phyloP scores from a whole-genome alignment of 306 rosid species.

The Trichosanthes cucumerina region DNA sequence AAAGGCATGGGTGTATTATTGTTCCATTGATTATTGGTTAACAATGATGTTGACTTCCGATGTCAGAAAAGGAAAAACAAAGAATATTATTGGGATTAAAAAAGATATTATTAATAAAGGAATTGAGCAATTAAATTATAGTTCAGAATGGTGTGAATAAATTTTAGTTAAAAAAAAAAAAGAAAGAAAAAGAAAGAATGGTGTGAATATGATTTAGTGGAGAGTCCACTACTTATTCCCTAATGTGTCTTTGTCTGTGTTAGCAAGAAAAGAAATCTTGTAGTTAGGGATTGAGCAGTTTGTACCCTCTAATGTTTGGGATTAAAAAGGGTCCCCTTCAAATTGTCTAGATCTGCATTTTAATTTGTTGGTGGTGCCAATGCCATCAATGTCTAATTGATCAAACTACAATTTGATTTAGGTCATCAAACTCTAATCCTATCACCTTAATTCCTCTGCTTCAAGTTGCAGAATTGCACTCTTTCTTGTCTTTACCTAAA shows the following conservation, averaged over 20 bases:
- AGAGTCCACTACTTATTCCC: not conserved
- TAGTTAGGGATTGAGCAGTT: not conserved
- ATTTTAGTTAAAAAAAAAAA: too few relatives aligned
- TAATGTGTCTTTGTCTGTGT: not conserved
- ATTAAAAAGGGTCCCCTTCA: not conserved
- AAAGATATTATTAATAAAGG: not conserved
- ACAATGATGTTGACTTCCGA: not conserved
- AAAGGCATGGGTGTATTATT: not conserved
- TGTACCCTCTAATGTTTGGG: not conserved
- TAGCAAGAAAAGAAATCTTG: not conserved
- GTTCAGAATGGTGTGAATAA: not conserved
- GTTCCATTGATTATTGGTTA: not conserved
- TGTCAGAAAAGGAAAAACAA: not conserved
- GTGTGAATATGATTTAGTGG: not conserved
- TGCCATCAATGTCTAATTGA: too few relatives aligned
- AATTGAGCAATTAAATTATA: not conserved
- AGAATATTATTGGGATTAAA: not conserved
- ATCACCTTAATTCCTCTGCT: too few relatives aligned
- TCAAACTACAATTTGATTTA: too few relatives aligned
- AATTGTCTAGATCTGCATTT: too few relatives aligned
- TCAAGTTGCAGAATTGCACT: too few relatives aligned
- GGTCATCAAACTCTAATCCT: too few relatives aligned
- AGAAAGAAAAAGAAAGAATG: not conserved
- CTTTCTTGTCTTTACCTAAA: too few relatives aligned
- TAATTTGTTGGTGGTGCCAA: not conserved